Conservation (phyloP, 108 stramenopile species). For the Skeletonema menzelii region DNA sequence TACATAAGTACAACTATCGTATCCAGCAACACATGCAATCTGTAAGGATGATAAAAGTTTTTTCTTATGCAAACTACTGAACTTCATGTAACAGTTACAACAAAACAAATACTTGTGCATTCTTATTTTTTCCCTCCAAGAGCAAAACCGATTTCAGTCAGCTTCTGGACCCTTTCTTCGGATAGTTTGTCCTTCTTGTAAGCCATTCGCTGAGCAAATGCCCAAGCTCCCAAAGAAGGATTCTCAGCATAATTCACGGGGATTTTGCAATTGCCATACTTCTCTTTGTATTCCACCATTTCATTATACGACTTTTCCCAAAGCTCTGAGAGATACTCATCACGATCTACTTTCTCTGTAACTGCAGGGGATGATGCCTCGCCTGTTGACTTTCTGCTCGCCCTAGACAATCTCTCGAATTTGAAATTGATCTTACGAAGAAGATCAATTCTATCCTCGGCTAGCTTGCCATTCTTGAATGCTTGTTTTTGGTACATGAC, state of each 20-base stretch:
- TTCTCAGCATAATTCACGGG: constrained; percentile 5
- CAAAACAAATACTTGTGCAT: neutral
- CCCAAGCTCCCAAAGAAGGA: constrained; percentile 35
- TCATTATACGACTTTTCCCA: constrained; percentile 1
- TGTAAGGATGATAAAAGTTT: too few relatives aligned
- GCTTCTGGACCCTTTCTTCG: constrained; percentile 11
- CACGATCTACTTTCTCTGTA: neutral
- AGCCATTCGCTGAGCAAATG: constrained; percentile 16
- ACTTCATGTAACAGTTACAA: neutral
- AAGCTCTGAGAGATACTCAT: neutral
- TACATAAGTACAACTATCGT: too few relatives aligned
- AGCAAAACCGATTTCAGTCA: constrained; percentile 20
- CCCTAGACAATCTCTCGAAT: neutral
- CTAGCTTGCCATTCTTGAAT: constrained; percentile 30
- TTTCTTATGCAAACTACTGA: too few relatives aligned
- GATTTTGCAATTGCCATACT: constrained; percentile 12
- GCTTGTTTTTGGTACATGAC: constrained; percentile 15
- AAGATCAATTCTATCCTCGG: constrained; percentile 11
- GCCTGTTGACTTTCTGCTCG: neutral
- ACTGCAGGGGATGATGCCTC: neutral
- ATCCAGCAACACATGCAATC: too few relatives aligned
- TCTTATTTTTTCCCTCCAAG: neutral
- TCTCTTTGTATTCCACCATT: constrained; percentile 2
- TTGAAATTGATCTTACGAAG: constrained; percentile 13
- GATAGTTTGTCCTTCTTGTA: constrained; percentile 33